Evolutionary conservation across 768 basidiomycete species (phyloP), one percentile per base, ranked within the genome.

Genomic region (Tephrocybe sp.): DNA sequence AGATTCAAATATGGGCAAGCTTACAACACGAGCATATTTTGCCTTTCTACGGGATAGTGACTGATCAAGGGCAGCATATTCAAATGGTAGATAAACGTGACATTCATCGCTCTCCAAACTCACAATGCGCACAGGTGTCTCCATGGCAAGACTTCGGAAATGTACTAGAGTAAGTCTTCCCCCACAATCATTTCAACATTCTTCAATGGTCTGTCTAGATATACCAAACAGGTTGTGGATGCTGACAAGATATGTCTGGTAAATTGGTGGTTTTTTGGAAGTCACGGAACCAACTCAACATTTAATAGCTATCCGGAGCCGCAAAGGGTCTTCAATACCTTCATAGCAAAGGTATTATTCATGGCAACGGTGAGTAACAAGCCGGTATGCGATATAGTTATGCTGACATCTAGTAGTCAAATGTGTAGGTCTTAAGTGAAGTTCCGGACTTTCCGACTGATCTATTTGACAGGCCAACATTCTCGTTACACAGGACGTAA

Each of bases 131-230:
- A 15, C 43, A 83, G 81, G 80, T 85, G 26, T 83, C 83, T 9
- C 79, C 82, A 4, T 85, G 83, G 83, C 81, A 83, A 66, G 70
- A 73, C 30, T 75, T 81, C 56, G 81, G 80, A 36, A 79, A 84
- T 58, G 75, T 81, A 17, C 67, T 77, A 0, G 74, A 77, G 83
- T 80, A 57, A 50, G 72, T 58, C 18, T 17, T 42, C 1, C 3
- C 38, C 24, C 20, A 23, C 34, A 15, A 8, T 12, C 25, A 26
- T 14, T 44, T 18, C 4, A 18, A 12, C 4, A 30, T 30, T 34
- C 25, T 12, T 28, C 2, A 20, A 48, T 4, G 20, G n/a, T 20
- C 28, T 8, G 8, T 20, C 50, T 50, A 83, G 81, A 25, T 83
- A 77, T 57, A 68, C 75, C 25, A 62, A 63, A 42, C 46, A 51